Base-by-base conservation (phyloP, 2,329 filamentous ascomycete species). In the Talaromyces sp. region DNA sequence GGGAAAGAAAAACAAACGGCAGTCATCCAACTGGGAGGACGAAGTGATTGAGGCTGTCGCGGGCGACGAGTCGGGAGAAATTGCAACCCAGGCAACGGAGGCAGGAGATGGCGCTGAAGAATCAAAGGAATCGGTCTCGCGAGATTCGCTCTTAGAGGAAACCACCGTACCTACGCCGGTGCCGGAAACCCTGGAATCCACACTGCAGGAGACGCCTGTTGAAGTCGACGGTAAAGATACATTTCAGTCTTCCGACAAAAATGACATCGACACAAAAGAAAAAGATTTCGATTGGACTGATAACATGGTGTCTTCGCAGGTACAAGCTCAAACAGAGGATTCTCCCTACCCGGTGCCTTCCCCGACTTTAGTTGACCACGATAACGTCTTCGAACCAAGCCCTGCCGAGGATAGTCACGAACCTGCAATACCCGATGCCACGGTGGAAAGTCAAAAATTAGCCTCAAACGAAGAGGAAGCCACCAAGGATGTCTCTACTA, bases 1-100 rank as follows among this genome's bases (percentile, higher is more conserved):
- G 65, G 78, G 72, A 10, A 82, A 82, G 65, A 82, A 82, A 62
- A 77, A 79, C 33, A 76, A 75, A 64, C 74, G 71, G 63, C 72
- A 72, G 44, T 75, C 73, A 16, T 72, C 74, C 58, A 69, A 61
- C 55, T 62, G 67, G 52, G 69, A 70, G 53, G 61, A 66, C 14
- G 65, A 68, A 53, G 42, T 63, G 54, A 40, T 62, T 60, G 47
- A 61, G 44, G 53, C 60, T 12, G 28, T 62, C 23, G 50, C 60
- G 5, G 63, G 65, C 42, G 66, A 69, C 14, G 56, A 65, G 34
- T 36, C 65, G 27, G 54, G 61, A 56, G 56, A 52, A 31, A 23
- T 42, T 5, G 40, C 61, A 55, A 61, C 30, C 33, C 56, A 42
- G 36, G 28, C 44, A 40, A 5, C 14, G 14, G 55, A 57, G 10